Conservation (phyloP, 139 green algal genomes). For the Bryopsis sp. region DNA sequence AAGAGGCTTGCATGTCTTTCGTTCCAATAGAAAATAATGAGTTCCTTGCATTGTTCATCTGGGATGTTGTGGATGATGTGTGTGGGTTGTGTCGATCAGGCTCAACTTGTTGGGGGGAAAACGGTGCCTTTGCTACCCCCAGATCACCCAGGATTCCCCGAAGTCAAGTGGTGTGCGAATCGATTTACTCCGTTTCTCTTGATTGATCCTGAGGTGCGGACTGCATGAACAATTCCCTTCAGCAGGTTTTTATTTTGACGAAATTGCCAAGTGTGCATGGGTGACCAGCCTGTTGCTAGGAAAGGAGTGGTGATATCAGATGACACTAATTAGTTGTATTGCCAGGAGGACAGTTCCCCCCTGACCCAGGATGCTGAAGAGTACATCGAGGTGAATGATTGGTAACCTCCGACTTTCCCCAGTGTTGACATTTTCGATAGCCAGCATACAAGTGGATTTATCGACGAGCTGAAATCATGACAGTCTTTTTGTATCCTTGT, state of each 20-base stretch:
- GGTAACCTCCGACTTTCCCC: not conserved
- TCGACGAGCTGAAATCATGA: not conserved
- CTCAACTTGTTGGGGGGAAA: slow-evolving; percentile 54
- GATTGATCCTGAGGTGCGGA: slow-evolving; percentile 41
- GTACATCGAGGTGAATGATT: slow-evolving; percentile 35
- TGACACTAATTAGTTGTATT: not conserved
- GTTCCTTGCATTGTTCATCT: too few species aligned
- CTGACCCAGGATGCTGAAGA: slow-evolving; percentile 47
- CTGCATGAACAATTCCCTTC: not conserved
- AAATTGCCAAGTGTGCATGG: not conserved
- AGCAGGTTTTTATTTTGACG: not conserved
- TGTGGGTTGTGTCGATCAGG: slow-evolving; percentile 36
- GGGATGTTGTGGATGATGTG: too few species aligned
- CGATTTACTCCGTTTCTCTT: slow-evolving; percentile 66
- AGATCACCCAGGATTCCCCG: slow-evolving; percentile 50
- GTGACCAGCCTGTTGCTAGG: not conserved
- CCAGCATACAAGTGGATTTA: not conserved
- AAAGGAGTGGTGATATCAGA: not conserved
- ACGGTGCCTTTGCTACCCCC: slow-evolving; percentile 46
- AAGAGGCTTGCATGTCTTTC: not conserved
- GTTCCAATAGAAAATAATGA: slow-evolving; percentile 8
- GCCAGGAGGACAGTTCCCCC: slow-evolving; percentile 23
- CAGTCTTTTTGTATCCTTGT: not conserved
- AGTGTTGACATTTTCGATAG: not conserved
- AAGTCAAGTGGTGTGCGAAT: slow-evolving; percentile 82